Evolutionary conservation across 148 eudicot species (phyloP).

Genomic region (Rhododendron simsii): DNA sequence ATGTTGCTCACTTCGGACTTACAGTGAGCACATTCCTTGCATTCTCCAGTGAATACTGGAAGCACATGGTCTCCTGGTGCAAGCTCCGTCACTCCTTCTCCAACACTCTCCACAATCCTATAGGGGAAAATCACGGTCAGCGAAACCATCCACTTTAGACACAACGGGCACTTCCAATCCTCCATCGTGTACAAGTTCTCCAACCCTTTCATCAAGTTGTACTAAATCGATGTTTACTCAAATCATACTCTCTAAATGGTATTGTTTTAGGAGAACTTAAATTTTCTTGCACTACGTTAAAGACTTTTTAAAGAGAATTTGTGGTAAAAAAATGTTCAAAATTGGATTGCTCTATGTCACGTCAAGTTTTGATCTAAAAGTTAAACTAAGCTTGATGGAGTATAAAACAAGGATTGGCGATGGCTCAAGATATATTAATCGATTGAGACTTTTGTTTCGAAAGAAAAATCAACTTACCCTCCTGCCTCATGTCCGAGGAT

Average conservation of each 20-base stretch:
- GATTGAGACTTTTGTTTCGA: background rate
- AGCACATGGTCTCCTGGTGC: conserved; percentile 38
- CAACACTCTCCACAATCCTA: conserved; percentile 43
- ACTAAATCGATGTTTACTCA: background rate
- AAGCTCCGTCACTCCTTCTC: conserved; percentile 35
- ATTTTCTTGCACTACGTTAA: background rate
- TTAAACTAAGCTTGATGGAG: background rate
- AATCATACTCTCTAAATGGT: background rate
- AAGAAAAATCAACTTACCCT: conserved; percentile 21
- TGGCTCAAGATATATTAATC: background rate
- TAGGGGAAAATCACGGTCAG: background rate
- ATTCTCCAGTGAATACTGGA: conserved; percentile 37
- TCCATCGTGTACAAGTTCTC: background rate
- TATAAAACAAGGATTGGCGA: background rate
- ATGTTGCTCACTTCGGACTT: conserved; percentile 37
- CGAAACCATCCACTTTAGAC: background rate
- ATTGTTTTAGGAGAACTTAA: too few species aligned
- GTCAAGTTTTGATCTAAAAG: too few species aligned
- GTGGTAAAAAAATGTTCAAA: background rate
- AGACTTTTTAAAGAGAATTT: background rate
- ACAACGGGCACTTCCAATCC: background rate
- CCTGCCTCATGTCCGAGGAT: conserved; percentile 53
- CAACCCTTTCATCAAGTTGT: background rate
- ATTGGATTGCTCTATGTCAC: background rate
- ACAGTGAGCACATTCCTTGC: conserved; percentile 38